Evolutionary conservation across 2,329 filamentous ascomycete genomes (phyloP).

Genomic region (Didymella pinodella): DNA sequence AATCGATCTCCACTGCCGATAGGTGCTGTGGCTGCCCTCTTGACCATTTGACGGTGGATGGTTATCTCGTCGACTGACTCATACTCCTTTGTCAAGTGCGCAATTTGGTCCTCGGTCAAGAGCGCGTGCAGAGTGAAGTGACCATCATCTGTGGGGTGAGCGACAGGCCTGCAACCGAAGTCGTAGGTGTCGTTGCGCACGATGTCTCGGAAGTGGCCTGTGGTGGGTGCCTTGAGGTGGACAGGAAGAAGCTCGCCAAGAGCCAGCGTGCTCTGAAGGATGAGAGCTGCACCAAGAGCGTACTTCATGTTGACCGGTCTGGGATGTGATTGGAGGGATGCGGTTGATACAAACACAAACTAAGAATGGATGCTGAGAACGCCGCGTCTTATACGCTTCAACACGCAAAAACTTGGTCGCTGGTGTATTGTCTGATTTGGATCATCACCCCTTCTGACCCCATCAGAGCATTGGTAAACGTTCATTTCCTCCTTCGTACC

Average conservation of each 20-base stretch:
- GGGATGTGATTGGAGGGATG: constrained; percentile 2
- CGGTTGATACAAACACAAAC: neutral
- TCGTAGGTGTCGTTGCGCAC: constrained; percentile 48
- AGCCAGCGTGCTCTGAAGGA: constrained; percentile 40
- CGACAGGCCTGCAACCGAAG: constrained; percentile 46
- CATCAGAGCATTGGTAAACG: constrained; percentile 11
- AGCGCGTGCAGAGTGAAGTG: constrained; percentile 45
- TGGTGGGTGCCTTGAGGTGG: constrained; percentile 42
- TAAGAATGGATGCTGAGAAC: constrained; percentile 1
- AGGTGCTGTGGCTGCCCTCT: constrained; percentile 43
- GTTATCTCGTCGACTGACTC: constrained; percentile 32
- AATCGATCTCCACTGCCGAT: constrained; percentile 53
- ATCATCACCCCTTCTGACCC: constrained; percentile 9
- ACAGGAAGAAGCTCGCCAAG: constrained; percentile 42
- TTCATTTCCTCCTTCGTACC: constrained; percentile 19
- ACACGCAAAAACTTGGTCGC: neutral
- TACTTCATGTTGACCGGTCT: constrained; percentile 38
- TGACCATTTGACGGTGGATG: constrained; percentile 35
- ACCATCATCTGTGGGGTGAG: constrained; percentile 40
- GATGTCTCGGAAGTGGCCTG: constrained; percentile 43
- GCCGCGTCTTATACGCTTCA: constrained; percentile 8
- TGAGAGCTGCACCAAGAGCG: constrained; percentile 39
- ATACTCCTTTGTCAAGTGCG: constrained; percentile 41
- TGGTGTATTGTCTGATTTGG: constrained; percentile 9
- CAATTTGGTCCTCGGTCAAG: constrained; percentile 46